phyloP scores from a whole-genome alignment of 768 basidiomycete species.

The Lentinula guzmanii region DNA sequence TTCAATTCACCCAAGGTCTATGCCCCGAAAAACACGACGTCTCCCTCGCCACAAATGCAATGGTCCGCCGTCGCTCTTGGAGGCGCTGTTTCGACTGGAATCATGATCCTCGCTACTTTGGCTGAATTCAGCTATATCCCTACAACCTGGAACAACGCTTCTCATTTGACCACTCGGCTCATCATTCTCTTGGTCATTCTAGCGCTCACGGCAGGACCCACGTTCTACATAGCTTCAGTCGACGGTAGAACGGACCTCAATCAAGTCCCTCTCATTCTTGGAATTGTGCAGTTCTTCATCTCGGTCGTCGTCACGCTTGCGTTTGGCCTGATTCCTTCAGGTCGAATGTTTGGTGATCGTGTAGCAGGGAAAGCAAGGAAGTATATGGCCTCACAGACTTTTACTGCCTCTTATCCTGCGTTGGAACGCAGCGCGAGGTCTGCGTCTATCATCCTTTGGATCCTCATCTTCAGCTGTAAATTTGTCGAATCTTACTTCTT shows the following conservation, averaged over 20 bases:
- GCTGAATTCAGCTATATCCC: constrained; percentile 97
- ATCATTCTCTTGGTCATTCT: constrained; percentile 90
- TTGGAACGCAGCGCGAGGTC: constrained; percentile 67
- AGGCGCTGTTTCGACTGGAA: constrained; percentile 85
- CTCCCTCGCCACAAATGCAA: constrained; percentile 82
- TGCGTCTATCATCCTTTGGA: constrained; percentile 85
- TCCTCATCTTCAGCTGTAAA: constrained; percentile 95
- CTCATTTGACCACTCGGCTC: constrained; percentile 90
- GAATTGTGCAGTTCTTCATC: constrained; percentile 90
- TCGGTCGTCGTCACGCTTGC: constrained; percentile 77
- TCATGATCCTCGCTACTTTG: constrained; percentile 91
- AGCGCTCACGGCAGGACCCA: constrained; percentile 88
- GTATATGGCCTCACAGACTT: constrained; percentile 98
- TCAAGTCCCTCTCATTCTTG: constrained; percentile 83
- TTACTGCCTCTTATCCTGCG: constrained; percentile 93
- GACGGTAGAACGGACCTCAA: constrained; percentile 55
- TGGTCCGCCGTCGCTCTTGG: constrained; percentile 97
- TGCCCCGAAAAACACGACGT: constrained; percentile 56
- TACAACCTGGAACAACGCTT: constrained; percentile 98
- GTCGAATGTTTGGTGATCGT: constrained; percentile 97
- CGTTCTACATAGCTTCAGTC: constrained; percentile 86
- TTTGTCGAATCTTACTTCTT: constrained; percentile 98
- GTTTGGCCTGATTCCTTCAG: constrained; percentile 90
- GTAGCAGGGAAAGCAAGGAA: constrained; percentile 97
- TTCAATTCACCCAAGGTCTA: constrained; percentile 95